Evolutionary conservation across 1,284 basidiomycete genomes (phyloP).

Genomic region (Pterulicium gracile): DNA sequence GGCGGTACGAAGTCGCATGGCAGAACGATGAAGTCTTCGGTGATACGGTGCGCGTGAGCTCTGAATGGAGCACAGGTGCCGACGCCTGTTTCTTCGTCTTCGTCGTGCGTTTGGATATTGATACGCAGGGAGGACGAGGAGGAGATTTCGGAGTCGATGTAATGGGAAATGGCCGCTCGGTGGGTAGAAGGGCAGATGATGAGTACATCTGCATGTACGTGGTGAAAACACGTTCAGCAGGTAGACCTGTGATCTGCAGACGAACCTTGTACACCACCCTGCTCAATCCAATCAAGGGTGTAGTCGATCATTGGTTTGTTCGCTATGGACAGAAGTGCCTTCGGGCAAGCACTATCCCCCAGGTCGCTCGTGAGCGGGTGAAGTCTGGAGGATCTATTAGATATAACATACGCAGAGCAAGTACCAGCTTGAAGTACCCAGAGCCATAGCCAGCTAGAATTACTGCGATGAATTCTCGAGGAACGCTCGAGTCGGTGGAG

Average conservation of each 20-base stretch:
- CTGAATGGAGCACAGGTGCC: slow-evolving; percentile 65
- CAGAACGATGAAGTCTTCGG: slow-evolving; percentile 81
- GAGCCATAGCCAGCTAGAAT: slow-evolving; percentile 82
- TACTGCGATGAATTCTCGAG: slow-evolving; percentile 74
- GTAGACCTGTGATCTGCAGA: slow-evolving; percentile 9
- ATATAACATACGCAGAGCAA: slow-evolving; percentile 12
- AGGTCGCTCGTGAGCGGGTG: slow-evolving; percentile 62
- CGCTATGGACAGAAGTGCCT: slow-evolving; percentile 79
- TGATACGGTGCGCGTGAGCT: slow-evolving; percentile 59
- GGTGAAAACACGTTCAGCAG: slow-evolving; percentile 8
- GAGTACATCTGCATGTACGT: slow-evolving; percentile 54
- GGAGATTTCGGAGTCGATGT: slow-evolving; percentile 60
- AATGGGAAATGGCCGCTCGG: slow-evolving; percentile 66
- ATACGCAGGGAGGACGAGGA: slow-evolving; percentile 53
- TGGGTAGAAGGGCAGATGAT: slow-evolving; percentile 75
- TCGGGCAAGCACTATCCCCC: slow-evolving; percentile 68
- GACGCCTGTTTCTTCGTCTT: slow-evolving; percentile 46
- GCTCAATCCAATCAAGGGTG: slow-evolving; percentile 77
- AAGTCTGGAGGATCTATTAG: slow-evolving; percentile 34
- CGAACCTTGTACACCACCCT: slow-evolving; percentile 75
- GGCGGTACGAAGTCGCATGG: slow-evolving; percentile 88
- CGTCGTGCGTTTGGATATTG: slow-evolving; percentile 68
- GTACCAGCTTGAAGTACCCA: slow-evolving; percentile 50
- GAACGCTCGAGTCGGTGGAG: slow-evolving; percentile 37
- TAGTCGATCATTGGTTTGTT: slow-evolving; percentile 86